Conservation (phyloP, 805 yeast species). For the Blastobotrys parvus region DNA sequence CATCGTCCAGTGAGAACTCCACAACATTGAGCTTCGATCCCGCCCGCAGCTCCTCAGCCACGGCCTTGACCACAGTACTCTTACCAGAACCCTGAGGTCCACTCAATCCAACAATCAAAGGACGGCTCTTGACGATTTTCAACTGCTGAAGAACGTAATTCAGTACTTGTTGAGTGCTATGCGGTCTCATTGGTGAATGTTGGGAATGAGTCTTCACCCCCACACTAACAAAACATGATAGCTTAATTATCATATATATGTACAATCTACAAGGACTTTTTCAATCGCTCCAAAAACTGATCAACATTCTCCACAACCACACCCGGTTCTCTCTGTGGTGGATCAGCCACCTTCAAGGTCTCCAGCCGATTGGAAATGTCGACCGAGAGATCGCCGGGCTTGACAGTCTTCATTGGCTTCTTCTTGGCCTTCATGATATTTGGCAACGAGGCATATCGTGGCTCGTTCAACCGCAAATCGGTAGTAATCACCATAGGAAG, state of each 20-base stretch:
- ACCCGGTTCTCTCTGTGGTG: slow-evolving; percentile 76
- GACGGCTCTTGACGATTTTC: slow-evolving; percentile 1
- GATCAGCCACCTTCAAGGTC: slow-evolving; percentile 71
- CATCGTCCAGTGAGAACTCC: slow-evolving; percentile 72
- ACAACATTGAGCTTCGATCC: slow-evolving; percentile 31
- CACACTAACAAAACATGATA: too few species aligned
- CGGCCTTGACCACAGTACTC: slow-evolving; percentile 23
- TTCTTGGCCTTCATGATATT: slow-evolving; percentile 98
- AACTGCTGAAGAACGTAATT: background rate
- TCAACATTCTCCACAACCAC: slow-evolving; percentile 72
- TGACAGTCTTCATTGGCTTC: slow-evolving; percentile 72
- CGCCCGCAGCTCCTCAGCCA: slow-evolving; percentile 22
- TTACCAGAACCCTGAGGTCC: slow-evolving; percentile 35
- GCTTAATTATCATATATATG: too few species aligned
- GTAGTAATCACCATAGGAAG: slow-evolving; percentile 86
- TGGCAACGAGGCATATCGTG: slow-evolving; percentile 92
- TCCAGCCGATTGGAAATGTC: slow-evolving; percentile 58
- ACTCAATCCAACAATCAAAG: slow-evolving; percentile 24
- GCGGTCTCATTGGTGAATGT: background rate
- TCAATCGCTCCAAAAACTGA: slow-evolving; percentile 69
- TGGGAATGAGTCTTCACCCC: background rate
- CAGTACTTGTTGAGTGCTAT: slow-evolving; percentile 5
- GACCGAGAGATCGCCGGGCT: slow-evolving; percentile 60
- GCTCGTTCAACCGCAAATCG: slow-evolving; percentile 88
- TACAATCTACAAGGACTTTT: too few species aligned